Evolutionary conservation across 139 green algal genomes (phyloP).

Genomic region (Astrephomene gubernaculifera): DNA sequence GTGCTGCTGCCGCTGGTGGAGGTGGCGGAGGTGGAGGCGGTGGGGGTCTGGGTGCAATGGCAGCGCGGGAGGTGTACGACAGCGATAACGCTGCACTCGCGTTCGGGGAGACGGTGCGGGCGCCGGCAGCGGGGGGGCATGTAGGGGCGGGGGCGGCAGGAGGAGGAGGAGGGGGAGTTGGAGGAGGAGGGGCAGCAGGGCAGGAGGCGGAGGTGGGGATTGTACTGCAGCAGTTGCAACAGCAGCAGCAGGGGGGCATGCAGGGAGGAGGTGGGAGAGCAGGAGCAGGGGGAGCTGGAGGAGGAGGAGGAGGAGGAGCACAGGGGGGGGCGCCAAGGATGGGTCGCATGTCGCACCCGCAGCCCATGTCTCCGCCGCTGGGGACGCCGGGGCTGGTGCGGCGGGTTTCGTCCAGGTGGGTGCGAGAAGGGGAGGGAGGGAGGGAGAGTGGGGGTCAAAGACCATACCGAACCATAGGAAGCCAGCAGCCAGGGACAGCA

Average conservation of each 20-base stretch:
- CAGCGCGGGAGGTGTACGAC: no score
- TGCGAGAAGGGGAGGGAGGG: no score
- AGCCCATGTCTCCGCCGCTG: neutral
- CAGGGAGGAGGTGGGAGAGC: no score
- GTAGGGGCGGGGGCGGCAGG: no score
- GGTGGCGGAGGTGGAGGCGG: neutral
- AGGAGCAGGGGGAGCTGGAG: neutral
- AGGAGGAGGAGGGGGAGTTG: neutral
- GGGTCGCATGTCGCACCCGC: neutral
- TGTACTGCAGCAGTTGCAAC: neutral
- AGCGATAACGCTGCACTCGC: no score
- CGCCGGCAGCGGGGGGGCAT: no score
- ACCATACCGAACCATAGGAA: no score
- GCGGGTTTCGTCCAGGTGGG: conserved; percentile 10
- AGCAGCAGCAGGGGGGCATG: neutral
- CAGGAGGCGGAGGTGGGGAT: no score
- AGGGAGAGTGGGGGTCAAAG: no score
- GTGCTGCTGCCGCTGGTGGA: no score
- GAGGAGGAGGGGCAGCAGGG: neutral
- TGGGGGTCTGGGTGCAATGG: no score
- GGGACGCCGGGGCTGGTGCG: neutral
- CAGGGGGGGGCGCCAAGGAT: neutral
- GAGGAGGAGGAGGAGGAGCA: neutral
- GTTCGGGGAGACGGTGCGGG: no score
- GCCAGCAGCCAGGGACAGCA: neutral